These are phyloP conservation scores for Fusarium protoensiforme DNA, from an alignment of 2,329 filamentous ascomycete species.

Conservation along the genomic window DNA sequence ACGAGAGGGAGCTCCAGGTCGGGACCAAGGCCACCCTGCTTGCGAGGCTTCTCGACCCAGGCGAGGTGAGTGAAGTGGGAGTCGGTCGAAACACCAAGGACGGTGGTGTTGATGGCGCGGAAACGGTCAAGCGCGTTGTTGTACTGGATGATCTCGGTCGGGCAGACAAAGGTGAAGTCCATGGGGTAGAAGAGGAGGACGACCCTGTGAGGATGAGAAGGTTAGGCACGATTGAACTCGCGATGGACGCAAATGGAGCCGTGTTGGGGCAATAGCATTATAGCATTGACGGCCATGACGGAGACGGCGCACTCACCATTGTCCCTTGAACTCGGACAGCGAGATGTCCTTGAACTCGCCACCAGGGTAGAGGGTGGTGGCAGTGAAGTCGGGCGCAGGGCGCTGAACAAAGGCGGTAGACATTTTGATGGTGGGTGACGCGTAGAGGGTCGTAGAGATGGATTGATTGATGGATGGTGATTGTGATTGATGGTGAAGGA, in stretches of 20 bases:
- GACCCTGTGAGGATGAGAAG: constrained; percentile 56
- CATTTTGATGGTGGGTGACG: constrained; percentile 45
- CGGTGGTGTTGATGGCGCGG: constrained; percentile 66
- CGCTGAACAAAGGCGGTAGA: constrained; percentile 60
- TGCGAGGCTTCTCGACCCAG: constrained; percentile 67
- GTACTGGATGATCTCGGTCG: constrained; percentile 74
- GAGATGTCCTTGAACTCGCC: constrained; percentile 60
- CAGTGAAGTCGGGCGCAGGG: constrained; percentile 61
- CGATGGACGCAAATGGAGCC: background rate
- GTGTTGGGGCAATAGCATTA: background rate
- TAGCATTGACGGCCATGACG: background rate
- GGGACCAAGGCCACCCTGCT: constrained; percentile 70
- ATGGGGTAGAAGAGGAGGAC: constrained; percentile 75
- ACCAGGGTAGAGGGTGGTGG: constrained; percentile 60
- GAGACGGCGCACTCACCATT: constrained; percentile 53
- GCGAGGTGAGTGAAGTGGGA: constrained; percentile 67
- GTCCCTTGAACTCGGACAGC: constrained; percentile 57
- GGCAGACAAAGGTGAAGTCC: constrained; percentile 76
- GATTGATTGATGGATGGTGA: background rate
- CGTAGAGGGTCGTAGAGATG: background rate
- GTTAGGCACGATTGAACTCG: background rate
- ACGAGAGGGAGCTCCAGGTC: constrained; percentile 70
- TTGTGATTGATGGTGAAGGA: background rate
- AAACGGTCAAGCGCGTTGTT: constrained; percentile 71
- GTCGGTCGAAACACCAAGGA: constrained; percentile 72